Percentiles rank a stretch among this genome's conserved stretches.
phyloP scores from a whole-genome alignment of 2,329 filamentous ascomycete species.

The Cercospora sp. region DNA sequence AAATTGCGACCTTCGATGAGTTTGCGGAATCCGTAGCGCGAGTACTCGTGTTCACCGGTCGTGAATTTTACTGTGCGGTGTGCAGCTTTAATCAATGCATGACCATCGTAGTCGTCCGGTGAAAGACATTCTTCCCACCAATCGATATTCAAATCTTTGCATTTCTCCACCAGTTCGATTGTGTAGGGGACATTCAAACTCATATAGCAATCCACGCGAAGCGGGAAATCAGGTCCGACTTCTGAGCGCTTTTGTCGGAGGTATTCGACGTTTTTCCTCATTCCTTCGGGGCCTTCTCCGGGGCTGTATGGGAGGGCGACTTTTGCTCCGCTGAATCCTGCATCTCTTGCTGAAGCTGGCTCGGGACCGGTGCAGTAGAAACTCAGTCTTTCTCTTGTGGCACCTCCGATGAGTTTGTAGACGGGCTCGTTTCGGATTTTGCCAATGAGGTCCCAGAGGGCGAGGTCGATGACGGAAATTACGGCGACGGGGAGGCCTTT shows the following conservation, averaged over 20 bases:
- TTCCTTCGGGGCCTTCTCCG: constrained; percentile 77
- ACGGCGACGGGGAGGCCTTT: constrained; percentile 88
- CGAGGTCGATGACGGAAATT: constrained; percentile 92
- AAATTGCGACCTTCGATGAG: constrained; percentile 87
- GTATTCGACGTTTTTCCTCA: constrained; percentile 88
- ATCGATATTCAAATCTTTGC: constrained; percentile 82
- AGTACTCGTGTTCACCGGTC: constrained; percentile 94
- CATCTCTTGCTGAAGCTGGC: constrained; percentile 73
- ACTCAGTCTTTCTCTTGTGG: constrained; percentile 77
- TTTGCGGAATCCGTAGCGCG: constrained; percentile 90
- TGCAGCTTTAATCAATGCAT: constrained; percentile 83
- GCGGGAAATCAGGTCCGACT: constrained; percentile 84
- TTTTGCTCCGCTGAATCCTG: constrained; percentile 91
- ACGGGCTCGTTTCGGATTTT: constrained; percentile 92
- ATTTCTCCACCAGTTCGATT: constrained; percentile 83
- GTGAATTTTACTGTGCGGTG: constrained; percentile 92
- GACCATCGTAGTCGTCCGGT: constrained; percentile 89
- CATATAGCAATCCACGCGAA: constrained; percentile 98
- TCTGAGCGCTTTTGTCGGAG: constrained; percentile 79
- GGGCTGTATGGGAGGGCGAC: constrained; percentile 87
- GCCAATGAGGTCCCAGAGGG: constrained; percentile 87
- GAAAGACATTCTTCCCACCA: constrained; percentile 97
- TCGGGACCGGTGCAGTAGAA: constrained; percentile 96
- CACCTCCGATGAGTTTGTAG: constrained; percentile 89
- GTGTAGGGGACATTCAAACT: constrained; percentile 89